Conservation (phyloP, 2,329 filamentous ascomycete genomes). For the Colletotrichum lini region DNA sequence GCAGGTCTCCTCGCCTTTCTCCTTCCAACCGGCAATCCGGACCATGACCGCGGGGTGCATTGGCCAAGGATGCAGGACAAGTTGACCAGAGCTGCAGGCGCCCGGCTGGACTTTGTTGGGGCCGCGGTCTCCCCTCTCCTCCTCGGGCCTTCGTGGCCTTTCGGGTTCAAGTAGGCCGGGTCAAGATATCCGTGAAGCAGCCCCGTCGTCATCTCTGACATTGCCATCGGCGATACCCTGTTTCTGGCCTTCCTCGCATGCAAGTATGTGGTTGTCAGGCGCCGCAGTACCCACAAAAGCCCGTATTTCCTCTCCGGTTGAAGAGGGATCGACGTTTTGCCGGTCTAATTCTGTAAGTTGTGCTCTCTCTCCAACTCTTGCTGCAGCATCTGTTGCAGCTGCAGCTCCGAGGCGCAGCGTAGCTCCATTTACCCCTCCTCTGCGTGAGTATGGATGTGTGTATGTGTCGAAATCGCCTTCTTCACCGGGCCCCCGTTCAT, state of each 20-base stretch:
- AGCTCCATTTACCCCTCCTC: conserved; percentile 5
- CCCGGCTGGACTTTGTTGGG: conserved; percentile 43
- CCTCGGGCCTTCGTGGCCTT: conserved; percentile 61
- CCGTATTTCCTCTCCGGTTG: conserved; percentile 54
- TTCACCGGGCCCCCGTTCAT: conserved; percentile 53
- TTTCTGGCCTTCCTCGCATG: conserved; percentile 50
- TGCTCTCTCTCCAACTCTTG: conserved; percentile 18
- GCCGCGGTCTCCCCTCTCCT: conserved; percentile 54
- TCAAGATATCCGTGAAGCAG: conserved; percentile 59
- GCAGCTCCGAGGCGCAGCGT: conserved; percentile 7
- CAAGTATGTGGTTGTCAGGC: conserved; percentile 47
- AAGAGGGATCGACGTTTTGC: conserved; percentile 50
- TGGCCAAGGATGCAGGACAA: conserved; percentile 40
- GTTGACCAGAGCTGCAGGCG: conserved; percentile 40
- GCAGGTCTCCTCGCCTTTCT: conserved; percentile 46
- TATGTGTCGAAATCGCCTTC: conserved; percentile 47
- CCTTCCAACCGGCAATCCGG: conserved; percentile 49
- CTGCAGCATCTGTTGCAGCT: conserved; percentile 1
- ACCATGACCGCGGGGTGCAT: conserved; percentile 42
- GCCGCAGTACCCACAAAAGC: conserved; percentile 45
- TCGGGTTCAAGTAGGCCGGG: conserved; percentile 60
- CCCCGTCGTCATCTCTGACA: conserved; percentile 53
- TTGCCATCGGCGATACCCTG: conserved; percentile 48
- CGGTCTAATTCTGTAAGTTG: conserved; percentile 51
- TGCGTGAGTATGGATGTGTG: neutral